Evolutionary conservation across 768 basidiomycete species (phyloP).

Genomic region (Sporobolomyces roseus): DNA sequence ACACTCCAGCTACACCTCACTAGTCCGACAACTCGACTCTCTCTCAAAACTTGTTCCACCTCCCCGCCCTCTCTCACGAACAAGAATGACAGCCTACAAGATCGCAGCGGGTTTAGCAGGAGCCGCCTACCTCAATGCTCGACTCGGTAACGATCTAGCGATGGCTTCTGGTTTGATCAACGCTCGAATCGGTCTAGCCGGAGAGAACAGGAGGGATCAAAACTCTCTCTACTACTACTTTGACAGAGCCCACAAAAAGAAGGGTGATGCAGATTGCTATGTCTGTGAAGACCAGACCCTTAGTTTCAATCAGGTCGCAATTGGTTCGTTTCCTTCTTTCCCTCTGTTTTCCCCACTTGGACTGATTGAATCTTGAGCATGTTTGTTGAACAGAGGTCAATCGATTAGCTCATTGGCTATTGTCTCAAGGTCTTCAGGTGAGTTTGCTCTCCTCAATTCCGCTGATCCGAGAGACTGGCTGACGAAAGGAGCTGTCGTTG

Average conservation of each 20-base stretch:
- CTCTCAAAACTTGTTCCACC: not conserved
- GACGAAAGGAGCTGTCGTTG: not conserved
- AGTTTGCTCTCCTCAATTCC: no score
- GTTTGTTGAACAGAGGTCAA: slow-evolving; percentile 28
- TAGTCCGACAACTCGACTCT: no score
- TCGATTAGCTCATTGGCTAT: slow-evolving; percentile 28
- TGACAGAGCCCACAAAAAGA: slow-evolving; percentile 3
- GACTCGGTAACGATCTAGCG: slow-evolving; percentile 3
- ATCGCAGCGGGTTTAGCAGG: slow-evolving; percentile 9
- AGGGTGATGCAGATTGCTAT: slow-evolving; percentile 18
- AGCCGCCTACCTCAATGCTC: slow-evolving; percentile 25
- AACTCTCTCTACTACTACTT: slow-evolving; percentile 39
- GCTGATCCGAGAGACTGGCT: no score
- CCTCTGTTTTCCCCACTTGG: not conserved
- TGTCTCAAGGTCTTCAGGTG: slow-evolving; percentile 16
- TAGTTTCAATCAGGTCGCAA: slow-evolving; percentile 24
- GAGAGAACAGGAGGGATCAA: slow-evolving; percentile 1
- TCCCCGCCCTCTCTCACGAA: not conserved
- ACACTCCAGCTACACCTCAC: no score
- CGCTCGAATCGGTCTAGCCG: slow-evolving; percentile 2
- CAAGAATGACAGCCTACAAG: no score
- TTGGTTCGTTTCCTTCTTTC: not conserved
- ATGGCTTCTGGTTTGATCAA: slow-evolving; percentile 4
- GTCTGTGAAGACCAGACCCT: slow-evolving; percentile 18
- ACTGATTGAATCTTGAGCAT: no score